Percentiles rank a stretch among this genome's conserved stretches.
These are phyloP conservation scores for Corchorus capsularis DNA, from an alignment of 345 rosid species.

Conservation along the genomic window DNA sequence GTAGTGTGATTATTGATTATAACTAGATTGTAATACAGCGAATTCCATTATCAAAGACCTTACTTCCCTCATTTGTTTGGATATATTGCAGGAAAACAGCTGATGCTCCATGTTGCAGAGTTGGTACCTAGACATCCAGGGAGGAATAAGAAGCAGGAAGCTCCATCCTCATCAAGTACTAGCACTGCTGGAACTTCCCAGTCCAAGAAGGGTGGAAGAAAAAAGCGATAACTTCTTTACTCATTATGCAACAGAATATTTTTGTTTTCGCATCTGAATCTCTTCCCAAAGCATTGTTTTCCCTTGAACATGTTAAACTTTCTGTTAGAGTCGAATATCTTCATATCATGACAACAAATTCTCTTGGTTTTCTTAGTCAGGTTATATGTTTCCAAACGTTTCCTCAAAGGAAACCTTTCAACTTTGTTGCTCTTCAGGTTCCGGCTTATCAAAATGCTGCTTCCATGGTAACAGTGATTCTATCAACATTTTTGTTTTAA, in stretches of 20 bases:
- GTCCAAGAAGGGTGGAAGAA: constrained; percentile 79
- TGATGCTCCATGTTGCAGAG: constrained; percentile 87
- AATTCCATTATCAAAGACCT: not conserved
- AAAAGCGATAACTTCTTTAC: constrained; percentile 59
- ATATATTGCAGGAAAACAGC: constrained; percentile 66
- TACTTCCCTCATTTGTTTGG: not conserved
- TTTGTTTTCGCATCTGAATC: not conserved
- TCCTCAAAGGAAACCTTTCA: not conserved
- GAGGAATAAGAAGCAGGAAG: constrained; percentile 80
- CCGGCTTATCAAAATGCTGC: not conserved
- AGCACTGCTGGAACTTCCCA: constrained; percentile 50
- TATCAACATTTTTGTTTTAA: no score
- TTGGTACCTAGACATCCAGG: constrained; percentile 89
- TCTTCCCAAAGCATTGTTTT: not conserved
- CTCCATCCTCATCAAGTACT: constrained; percentile 49
- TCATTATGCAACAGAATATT: not conserved
- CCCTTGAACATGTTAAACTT: not conserved
- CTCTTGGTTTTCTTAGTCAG: not conserved
- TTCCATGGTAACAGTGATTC: no score
- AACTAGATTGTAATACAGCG: not conserved
- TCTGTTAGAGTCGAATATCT: not conserved
- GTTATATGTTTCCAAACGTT: not conserved
- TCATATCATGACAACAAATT: not conserved
- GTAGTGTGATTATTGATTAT: no score
- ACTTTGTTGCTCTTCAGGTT: not conserved